Evolutionary conservation across 2,329 filamentous ascomycete genomes (phyloP).

Genomic region (Phaeosphaeria sp.): DNA sequence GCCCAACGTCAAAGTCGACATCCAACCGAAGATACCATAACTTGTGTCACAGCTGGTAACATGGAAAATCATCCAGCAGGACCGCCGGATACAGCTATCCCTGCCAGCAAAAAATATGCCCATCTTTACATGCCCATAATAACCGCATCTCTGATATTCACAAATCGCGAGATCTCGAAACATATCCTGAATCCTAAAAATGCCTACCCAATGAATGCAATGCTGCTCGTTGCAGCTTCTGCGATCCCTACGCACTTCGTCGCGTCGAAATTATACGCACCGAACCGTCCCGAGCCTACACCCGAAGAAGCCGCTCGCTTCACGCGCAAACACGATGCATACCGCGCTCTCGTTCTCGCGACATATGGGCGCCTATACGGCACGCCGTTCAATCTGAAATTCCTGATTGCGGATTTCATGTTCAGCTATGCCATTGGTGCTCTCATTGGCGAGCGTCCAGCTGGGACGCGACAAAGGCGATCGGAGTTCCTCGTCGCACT

Average conservation of each 20-base stretch:
- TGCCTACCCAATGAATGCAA: background rate
- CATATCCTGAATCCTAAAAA: conserved; percentile 1
- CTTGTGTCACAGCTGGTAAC: background rate
- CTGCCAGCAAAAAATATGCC: conserved; percentile 7
- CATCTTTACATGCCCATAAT: conserved; percentile 27
- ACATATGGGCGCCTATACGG: conserved; percentile 21
- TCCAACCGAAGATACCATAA: background rate
- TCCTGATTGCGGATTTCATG: conserved; percentile 14
- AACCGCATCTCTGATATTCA: conserved; percentile 10
- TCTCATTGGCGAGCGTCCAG: conserved; percentile 16
- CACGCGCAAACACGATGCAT: conserved; percentile 17
- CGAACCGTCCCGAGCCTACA: conserved; percentile 15
- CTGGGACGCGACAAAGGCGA: conserved; percentile 13
- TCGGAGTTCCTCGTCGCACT: conserved; percentile 19
- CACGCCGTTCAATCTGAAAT: conserved; percentile 14
- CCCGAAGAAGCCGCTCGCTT: conserved; percentile 20
- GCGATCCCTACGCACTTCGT: conserved; percentile 21
- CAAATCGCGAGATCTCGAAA: conserved; percentile 4
- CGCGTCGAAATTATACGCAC: conserved; percentile 15
- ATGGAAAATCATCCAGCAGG: background rate
- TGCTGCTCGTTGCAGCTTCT: conserved; percentile 8
- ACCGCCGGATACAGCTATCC: background rate
- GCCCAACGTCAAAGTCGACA: background rate
- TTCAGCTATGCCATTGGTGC: conserved; percentile 9
- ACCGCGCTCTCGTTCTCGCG: conserved; percentile 20